Base-by-base conservation (phyloP, 768 basidiomycete species). In the Gymnopilus dilepis region DNA sequence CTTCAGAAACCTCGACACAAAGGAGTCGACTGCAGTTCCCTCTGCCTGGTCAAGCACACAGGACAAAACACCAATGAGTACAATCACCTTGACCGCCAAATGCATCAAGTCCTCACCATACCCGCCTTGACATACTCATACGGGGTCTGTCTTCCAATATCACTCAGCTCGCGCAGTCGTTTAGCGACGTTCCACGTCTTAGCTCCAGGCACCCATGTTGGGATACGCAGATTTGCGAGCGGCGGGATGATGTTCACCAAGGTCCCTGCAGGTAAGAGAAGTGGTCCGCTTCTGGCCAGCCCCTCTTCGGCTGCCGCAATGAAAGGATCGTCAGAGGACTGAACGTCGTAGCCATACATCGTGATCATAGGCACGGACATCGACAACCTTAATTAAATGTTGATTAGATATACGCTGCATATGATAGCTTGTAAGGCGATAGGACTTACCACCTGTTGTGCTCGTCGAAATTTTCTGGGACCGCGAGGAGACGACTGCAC, bases 231-330 rank as follows among this genome's bases (percentile, higher is more conserved):
- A n/a, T n/a, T n/a, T n/a, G n/a, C n/a, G n/a, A n/a, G n/a, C n/a
- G n/a, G n/a, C 12, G 69, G 69, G 19, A 68, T 31, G n/a, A 59
- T 51, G 31, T 68, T 67, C 7, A 67, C 40, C 4, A 61, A 15
- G 2, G 58, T 58, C 1, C 55, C 54, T 24, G 62, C 45, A 21
- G 62, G 60, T 12, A 52, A 31, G 1, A 61, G 9, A 33, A 72
- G 31, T 59, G 67, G 22, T 56, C 58, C 33, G 56, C 74, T 41
- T 56, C 71, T 59, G 6, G 68, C 51, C 17, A 72, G 61, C 12
- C 72, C 70, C 17, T 69, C 61, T 33, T 81, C 73, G 3, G 74
- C 76, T 6, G 76, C 63, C 4, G 68, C 48, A 15, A 70, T 47
- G 15, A 43, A 60, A 8, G 54, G 65, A 30, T 68, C 64, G 13